Base-by-base conservation (phyloP, 306 rosid genomes). In the Prunus mongolica region DNA sequence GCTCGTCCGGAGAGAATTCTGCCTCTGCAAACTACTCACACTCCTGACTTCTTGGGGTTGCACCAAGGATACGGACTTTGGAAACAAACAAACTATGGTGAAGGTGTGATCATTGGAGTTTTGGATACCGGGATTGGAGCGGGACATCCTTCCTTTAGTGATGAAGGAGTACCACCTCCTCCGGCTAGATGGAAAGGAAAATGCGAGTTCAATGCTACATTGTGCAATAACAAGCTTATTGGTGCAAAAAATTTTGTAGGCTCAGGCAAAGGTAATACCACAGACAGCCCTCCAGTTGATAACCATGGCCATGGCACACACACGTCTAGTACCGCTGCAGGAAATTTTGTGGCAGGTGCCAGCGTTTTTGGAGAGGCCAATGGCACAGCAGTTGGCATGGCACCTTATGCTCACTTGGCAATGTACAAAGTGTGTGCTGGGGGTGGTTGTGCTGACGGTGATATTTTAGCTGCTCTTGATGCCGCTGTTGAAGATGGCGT, bases 101-200 rank as follows among this genome's bases (percentile, higher is more conserved):
- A 86, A 71, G 92, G 97, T 6, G 79, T 89, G 71, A 89, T 89
- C 27, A 82, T 91, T 58, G 97, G 97, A 58, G 74, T 91, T 45
- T 14, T 91, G 41, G 97, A 91, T 47, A 65, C 87, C 0, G 97
- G 94, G 25, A 81, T 86, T 65, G 52, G 55, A 12, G 88, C 89
- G 2, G 58, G 18, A 22, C 97, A 91, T 80, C 97, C 97, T 46
- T 91, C 93, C 15, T 89, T 91, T 66, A 69, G 22, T 15, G 93
- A 83, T 30, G 86, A 34, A 18, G 93, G 92, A 78, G 79, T 91
- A 44, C 79, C 85, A 2, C 86, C 91, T 1, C 97, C 97, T 0
- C 97, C 97, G 6, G 64, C 87, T 3, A 89, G 83, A 80, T 91
- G 97, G 97, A 91, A 86, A 65, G 97, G 97, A 22, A 81, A 72